Conservation (phyloP, 106 monocot species). For the Phalaenopsis aphrodite region DNA sequence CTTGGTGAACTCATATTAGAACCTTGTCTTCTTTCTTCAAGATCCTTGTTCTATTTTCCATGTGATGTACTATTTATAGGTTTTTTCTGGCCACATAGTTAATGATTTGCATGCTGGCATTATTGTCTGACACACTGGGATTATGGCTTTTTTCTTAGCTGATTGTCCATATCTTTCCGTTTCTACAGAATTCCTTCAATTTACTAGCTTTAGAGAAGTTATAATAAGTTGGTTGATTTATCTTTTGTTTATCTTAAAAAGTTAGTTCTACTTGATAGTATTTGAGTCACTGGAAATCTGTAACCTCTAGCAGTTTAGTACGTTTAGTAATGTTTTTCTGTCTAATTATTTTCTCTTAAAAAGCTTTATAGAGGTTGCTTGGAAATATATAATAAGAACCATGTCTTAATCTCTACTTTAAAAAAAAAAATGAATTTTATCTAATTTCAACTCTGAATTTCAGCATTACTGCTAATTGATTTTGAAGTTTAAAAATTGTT, state of each 20-base stretch:
- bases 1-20: too few species aligned
- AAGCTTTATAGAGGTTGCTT: background rate
- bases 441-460: background rate
- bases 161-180: background rate
- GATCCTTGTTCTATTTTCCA: too few species aligned
- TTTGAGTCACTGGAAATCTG: background rate
- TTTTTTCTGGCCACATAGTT: too few species aligned
- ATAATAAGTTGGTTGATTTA: background rate
- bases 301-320: background rate
- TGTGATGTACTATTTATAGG: too few species aligned
- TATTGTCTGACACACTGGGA: background rate
- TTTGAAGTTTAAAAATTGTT: background rate
- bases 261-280: background rate
- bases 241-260: background rate
- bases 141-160: background rate
- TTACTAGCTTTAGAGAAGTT: background rate
- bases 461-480: background rate
- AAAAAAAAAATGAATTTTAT: background rate
- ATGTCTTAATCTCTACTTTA: background rate
- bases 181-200: background rate
- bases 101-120: background rate
- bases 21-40: too few species aligned
- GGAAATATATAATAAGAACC: background rate
- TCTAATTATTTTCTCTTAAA: background rate
- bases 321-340: background rate